These are phyloP conservation scores for Cytospora chrysosperma DNA, from an alignment of 2,329 filamentous ascomycete genomes.

Conservation along the genomic window DNA sequence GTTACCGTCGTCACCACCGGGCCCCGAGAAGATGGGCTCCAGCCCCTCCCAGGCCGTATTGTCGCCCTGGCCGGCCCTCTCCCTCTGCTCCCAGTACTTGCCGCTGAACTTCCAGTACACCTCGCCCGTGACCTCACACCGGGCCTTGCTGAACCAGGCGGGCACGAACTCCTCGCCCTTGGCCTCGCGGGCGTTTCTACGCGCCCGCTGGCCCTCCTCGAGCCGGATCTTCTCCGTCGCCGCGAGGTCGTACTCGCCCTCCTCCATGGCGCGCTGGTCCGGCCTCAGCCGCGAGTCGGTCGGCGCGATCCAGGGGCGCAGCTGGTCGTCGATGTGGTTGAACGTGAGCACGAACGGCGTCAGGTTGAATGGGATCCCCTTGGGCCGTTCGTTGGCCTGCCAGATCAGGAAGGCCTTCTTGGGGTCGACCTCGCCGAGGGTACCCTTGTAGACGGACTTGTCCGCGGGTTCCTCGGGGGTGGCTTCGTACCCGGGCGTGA, in stretches of 20 bases:
- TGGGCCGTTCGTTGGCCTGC: constrained; percentile 80
- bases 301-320: constrained; percentile 75
- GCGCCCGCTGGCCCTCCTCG: constrained; percentile 84
- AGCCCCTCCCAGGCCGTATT: constrained; percentile 63
- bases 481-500: constrained; percentile 87
- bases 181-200: constrained; percentile 69
- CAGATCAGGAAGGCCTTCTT: constrained; percentile 86
- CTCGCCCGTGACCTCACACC: constrained; percentile 79
- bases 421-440: constrained; percentile 54
- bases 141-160: constrained; percentile 77
- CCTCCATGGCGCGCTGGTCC: constrained; percentile 97
- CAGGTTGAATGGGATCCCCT: constrained; percentile 91
- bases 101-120: constrained; percentile 87
- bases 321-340: constrained; percentile 85
- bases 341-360: constrained; percentile 92
- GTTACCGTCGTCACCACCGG: background rate
- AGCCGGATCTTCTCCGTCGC: constrained; percentile 92
- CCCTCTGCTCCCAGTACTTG: constrained; percentile 79
- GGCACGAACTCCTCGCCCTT: constrained; percentile 79
- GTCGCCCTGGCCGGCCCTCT: constrained; percentile 62
- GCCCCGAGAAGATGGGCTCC: constrained; percentile 67
- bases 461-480: constrained; percentile 59
- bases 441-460: constrained; percentile 44
- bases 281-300: constrained; percentile 92
- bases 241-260: constrained; percentile 93